A percentile compares a stretch with the other conserved stretches of the same genome.
phyloP scores from a whole-genome alignment of 352 stramenopile genomes.

The Phytopythium mirpurense region DNA sequence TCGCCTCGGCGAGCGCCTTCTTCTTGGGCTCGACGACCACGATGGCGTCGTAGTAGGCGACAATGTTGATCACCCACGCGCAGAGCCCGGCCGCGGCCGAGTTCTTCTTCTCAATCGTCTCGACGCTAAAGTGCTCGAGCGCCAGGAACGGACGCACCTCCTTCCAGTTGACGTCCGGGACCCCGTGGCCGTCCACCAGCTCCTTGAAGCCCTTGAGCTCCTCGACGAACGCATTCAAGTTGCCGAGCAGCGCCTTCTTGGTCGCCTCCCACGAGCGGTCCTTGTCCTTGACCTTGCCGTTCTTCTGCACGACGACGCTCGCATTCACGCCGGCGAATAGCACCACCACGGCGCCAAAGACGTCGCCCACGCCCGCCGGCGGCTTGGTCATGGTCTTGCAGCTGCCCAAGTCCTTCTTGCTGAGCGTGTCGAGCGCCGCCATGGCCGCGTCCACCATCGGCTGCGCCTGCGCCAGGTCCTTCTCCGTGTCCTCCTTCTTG shows the following conservation, averaged over 20 bases:
- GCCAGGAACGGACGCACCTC: constrained; percentile 77
- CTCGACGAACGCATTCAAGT: constrained; percentile 93
- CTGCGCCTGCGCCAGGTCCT: constrained; percentile 64
- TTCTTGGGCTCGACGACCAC: constrained; percentile 93
- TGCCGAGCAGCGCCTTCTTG: constrained; percentile 91
- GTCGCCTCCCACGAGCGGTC: constrained; percentile 90
- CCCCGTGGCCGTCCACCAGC: constrained; percentile 54
- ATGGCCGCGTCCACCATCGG: constrained; percentile 86
- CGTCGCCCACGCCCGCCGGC: constrained; percentile 82
- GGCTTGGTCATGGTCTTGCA: constrained; percentile 93
- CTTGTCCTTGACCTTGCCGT: constrained; percentile 92
- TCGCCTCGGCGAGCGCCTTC: constrained; percentile 64
- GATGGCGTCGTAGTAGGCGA: constrained; percentile 94
- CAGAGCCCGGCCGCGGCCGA: constrained; percentile 70
- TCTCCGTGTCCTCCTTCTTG: constrained; percentile 86
- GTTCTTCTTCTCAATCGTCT: constrained; percentile 83
- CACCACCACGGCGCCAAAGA: constrained; percentile 75
- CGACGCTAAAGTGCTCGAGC: constrained; percentile 75
- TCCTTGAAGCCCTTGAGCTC: constrained; percentile 84
- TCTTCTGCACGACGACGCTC: constrained; percentile 85
- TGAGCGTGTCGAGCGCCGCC: constrained; percentile 87
- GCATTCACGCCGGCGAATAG: constrained; percentile 72
- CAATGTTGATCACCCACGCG: constrained; percentile 89
- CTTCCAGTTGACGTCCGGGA: constrained; percentile 78
- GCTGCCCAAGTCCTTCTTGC: constrained; percentile 86